Percentiles rank a stretch among this genome's conserved stretches.
phyloP scores from a whole-genome alignment of 192 early-diverging fungal species.

The Coemansia sp. region DNA sequence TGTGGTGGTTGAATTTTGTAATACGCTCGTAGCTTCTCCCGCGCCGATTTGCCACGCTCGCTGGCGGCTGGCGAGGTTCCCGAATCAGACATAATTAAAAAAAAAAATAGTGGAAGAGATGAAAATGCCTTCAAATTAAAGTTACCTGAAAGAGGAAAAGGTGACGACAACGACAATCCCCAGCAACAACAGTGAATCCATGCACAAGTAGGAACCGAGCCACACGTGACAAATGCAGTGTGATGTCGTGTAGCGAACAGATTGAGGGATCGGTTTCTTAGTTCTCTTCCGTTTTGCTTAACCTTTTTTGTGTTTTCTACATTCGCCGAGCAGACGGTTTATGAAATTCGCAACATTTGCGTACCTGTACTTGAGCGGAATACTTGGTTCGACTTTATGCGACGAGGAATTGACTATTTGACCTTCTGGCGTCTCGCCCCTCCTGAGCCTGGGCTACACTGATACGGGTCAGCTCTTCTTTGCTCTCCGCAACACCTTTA shows the following conservation, averaged over 20 bases:
- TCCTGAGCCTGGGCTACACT: conserved; percentile 92
- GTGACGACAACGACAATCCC: not conserved
- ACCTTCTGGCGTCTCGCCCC: conserved; percentile 92
- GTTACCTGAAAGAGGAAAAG: not conserved
- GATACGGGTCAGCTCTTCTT: conserved; percentile 84
- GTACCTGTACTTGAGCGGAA: conserved; percentile 19
- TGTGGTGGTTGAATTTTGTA: conserved; percentile 57
- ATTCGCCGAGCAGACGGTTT: too few species aligned
- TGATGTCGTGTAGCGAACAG: too few species aligned
- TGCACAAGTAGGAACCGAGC: not conserved
- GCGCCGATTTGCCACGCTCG: conserved; percentile 25
- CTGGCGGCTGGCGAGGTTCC: not conserved
- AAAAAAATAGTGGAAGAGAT: not conserved
- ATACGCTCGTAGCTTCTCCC: conserved; percentile 48
- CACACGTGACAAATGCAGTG: not conserved
- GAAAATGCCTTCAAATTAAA: not conserved
- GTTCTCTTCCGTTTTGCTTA: too few species aligned
- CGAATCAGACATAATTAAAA: not conserved
- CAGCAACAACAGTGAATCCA: not conserved
- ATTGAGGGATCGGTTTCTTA: too few species aligned
- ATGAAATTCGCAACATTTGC: not conserved
- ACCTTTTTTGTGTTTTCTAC: too few species aligned
- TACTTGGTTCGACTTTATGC: conserved; percentile 32
- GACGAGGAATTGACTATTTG: conserved; percentile 54
- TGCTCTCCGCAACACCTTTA: conserved; percentile 89